Base-by-base conservation (phyloP, 768 basidiomycete species). In the Lactarius quietus region DNA sequence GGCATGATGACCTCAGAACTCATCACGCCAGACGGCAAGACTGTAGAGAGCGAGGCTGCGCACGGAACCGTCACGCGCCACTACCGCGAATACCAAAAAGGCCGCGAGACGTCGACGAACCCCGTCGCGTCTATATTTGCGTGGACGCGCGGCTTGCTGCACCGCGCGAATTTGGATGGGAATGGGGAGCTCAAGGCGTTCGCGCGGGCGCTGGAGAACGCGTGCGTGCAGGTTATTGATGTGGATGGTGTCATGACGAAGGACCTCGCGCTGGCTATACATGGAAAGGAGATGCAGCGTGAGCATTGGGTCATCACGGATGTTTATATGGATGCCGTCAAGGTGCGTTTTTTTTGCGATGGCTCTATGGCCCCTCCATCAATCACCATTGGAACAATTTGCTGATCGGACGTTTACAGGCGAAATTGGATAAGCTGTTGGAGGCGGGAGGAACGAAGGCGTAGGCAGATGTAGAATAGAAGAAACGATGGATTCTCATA, bases 1-100 rank as follows among this genome's bases (percentile, higher is more conserved):
- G 97, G 97, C 28, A 96, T 99, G 93, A 99, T 99, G 97, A 97
- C 94, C 23, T 88, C 86, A 48, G 95, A 98, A 75, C 83, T 97
- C 63, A 86, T 97, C 75, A 97, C 96, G 2, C 96, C 97, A 38
- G 95, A 97, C 72, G 97, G 97, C 29, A 80, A 87, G 74, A 83
- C 92, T 59, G 87, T 98, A 74, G 97, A 99, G 78, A 87, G 89
- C 70, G 97, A 99, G 78, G 97, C 97, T 56, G 96, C 96, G 14
- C 96, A 99, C 75, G 96, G 88, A 29, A 95, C 93, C 20, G 94
- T 97, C 63, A 97, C 95, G 3, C 88, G 96, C 43, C 96, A 98
- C 79, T 99, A 95, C 78, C 89, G 96, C 63, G 96, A 98, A 78
- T 89, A 86, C 75, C 96, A 98, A 78, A 96, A 98, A 81, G 96